Evolutionary conservation across 2,329 filamentous ascomycete species (phyloP).

Genomic region (Dactylellina drechsleri): DNA sequence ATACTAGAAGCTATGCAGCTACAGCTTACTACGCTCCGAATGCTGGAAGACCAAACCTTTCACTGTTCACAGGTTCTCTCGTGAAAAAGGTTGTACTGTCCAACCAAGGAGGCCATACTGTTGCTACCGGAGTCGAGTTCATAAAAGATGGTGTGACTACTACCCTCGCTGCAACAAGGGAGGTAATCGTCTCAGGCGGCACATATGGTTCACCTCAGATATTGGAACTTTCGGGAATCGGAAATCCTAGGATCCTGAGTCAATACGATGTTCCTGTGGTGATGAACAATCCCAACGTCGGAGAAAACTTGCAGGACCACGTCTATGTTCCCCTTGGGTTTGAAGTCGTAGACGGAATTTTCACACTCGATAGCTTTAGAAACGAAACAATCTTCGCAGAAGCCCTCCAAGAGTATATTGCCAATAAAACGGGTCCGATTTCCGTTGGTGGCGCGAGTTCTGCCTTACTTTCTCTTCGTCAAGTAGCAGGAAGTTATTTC

Average conservation of each 20-base stretch:
- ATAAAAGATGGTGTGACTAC: slow-evolving; percentile 60
- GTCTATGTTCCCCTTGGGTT: slow-evolving; percentile 43
- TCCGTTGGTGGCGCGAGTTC: slow-evolving; percentile 40
- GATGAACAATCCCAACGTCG: slow-evolving; percentile 61
- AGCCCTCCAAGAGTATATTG: slow-evolving; percentile 36
- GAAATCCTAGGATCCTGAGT: slow-evolving; percentile 61
- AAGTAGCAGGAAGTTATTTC: slow-evolving; percentile 31
- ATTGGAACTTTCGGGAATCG: slow-evolving; percentile 65
- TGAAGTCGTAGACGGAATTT: slow-evolving; percentile 42
- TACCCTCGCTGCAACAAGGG: slow-evolving; percentile 58
- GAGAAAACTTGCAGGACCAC: slow-evolving; percentile 61
- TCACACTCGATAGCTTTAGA: slow-evolving; percentile 48
- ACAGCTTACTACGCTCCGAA: slow-evolving; percentile 63
- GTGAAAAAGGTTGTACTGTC: slow-evolving; percentile 66
- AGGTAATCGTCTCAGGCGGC: slow-evolving; percentile 66
- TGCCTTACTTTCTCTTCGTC: slow-evolving; percentile 38
- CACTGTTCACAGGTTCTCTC: slow-evolving; percentile 65
- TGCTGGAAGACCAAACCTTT: slow-evolving; percentile 63
- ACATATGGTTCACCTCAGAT: slow-evolving; percentile 63
- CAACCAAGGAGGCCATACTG: slow-evolving; percentile 56
- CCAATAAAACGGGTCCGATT: slow-evolving; percentile 31
- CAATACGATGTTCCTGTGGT: slow-evolving; percentile 61
- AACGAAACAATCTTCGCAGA: slow-evolving; percentile 28
- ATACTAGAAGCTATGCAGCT: slow-evolving; percentile 61
- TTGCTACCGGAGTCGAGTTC: slow-evolving; percentile 64